These are phyloP conservation scores for Plenodomus lindquistii DNA, from an alignment of 2,329 filamentous ascomycete species.

Conservation along the genomic window DNA sequence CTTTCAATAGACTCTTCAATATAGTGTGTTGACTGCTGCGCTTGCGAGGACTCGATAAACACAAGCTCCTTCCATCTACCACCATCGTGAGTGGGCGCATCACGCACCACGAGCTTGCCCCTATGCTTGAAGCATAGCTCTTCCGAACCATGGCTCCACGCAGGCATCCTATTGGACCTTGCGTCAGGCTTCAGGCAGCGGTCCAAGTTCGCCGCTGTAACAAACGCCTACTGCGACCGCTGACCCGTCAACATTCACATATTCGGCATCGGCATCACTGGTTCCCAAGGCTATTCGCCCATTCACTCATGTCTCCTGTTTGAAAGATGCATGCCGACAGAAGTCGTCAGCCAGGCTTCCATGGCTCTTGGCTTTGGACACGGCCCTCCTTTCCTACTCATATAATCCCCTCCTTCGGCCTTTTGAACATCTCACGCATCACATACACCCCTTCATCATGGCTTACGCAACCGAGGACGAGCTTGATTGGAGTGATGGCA, in stretches of 20 bases:
- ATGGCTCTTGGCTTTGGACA: not conserved
- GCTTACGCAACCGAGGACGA: conserved; percentile 21
- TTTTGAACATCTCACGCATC: not conserved
- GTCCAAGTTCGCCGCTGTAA: conserved; percentile 1
- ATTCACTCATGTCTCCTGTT: not conserved
- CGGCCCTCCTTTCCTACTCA: not conserved
- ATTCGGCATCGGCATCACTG: not conserved
- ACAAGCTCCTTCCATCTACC: not conserved
- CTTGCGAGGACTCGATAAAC: too few species aligned
- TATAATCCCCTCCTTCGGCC: not conserved
- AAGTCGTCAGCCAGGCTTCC: not conserved
- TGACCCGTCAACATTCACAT: conserved; percentile 5
- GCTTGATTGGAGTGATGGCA: conserved; percentile 31
- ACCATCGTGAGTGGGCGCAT: not conserved
- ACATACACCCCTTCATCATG: conserved; percentile 7
- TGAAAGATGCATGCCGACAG: not conserved
- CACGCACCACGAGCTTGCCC: not conserved
- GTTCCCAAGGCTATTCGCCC: not conserved
- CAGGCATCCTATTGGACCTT: not conserved
- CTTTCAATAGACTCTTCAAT: too few species aligned
- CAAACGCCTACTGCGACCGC: conserved; percentile 17
- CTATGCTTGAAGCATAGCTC: not conserved
- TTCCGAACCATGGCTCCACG: not conserved
- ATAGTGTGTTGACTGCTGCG: too few species aligned
- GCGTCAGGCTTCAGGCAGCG: not conserved